phyloP scores from a whole-genome alignment of 169 alveolate genomes.

The Plasmodium coatneyi region DNA sequence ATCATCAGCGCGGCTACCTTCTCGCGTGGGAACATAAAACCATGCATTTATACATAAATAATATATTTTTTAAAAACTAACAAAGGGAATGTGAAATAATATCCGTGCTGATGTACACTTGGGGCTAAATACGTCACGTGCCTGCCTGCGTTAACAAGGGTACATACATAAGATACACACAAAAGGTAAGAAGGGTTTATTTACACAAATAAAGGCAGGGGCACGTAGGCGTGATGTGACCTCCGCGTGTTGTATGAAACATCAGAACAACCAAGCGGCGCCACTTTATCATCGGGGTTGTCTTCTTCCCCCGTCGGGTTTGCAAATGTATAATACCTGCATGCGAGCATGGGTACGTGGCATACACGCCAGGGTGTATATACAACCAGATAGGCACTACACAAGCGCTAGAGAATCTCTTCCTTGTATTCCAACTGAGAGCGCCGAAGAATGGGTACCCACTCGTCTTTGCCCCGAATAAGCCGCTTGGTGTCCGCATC shows the following conservation, averaged over 20 bases:
- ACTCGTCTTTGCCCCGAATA: conserved; percentile 79
- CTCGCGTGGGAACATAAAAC: background rate
- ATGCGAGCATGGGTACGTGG: background rate
- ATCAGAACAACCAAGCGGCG: background rate
- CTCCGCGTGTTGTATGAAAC: background rate
- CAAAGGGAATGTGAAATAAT: background rate
- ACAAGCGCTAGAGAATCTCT: conserved; percentile 77
- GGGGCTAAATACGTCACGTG: background rate
- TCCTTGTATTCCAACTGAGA: conserved; percentile 79
- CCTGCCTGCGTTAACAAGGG: background rate
- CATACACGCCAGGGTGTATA: background rate
- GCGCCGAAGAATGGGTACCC: conserved; percentile 83
- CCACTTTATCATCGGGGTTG: background rate
- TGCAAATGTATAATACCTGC: background rate
- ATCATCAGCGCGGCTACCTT: background rate
- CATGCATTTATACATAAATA: background rate
- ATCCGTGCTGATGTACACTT: background rate
- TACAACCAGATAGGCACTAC: background rate
- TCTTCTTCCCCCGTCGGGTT: background rate
- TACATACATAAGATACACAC: conserved; percentile 2
- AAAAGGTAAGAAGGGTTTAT: conserved; percentile 1
- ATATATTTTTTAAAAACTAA: background rate
- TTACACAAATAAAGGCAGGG: background rate
- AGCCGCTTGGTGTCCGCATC: conserved; percentile 84
- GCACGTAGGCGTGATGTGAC: background rate